Evolutionary conservation across 768 basidiomycete species (phyloP), one percentile per base, ranked within the genome.

Genomic region (Lactarius akahatsu): DNA sequence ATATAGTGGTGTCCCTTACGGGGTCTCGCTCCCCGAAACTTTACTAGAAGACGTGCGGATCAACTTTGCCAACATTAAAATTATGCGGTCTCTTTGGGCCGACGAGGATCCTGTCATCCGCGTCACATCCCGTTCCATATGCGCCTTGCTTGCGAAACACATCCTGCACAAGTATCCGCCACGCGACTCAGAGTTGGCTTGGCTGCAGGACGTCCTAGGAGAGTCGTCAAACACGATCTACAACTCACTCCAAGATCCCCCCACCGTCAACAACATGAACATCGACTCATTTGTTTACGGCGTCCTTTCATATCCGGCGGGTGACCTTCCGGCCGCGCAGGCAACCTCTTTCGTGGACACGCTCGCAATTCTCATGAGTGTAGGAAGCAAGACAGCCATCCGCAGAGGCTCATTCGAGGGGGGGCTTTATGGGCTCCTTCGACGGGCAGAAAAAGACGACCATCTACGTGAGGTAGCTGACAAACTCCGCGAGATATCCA

Each of bases 391-490:
- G 59, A 26, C 23, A 16, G n/a, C 20, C 32, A 9, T 64, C 36
- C 50, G 2, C 5, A 28, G 36, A 11, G 7, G 41, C 23, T 26
- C 23, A 15, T 55, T 60, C 16, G 13, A 36, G 6, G 18, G 9
- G 26, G 10, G 10, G n/a, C 38, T 65, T 36, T 43, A 23, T 36
- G 16, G 18, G 7, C 59, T 60, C n/a, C 40, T 60, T 45, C 52
- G 4, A 54, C n/a, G 64, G 9, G 32, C 41, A 26, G 59, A 54
- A 36, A 45, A 45, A 9, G 45, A 52, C 32, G 32, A 43, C 74
- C 79, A 54, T 73, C 75, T 20, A 73, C 75, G 56, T 74, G 72
- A 65, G 73, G 74, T 36, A 59, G 28, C 20, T n/a, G 28, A 26
- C 18, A 18, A 45, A 45, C 40, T 59, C 9, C 41, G 6, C 26